A percentile compares a stretch with the other conserved stretches of the same genome.
phyloP scores from a whole-genome alignment of 192 early-diverging fungal genomes.

The Coemansia sp. region DNA sequence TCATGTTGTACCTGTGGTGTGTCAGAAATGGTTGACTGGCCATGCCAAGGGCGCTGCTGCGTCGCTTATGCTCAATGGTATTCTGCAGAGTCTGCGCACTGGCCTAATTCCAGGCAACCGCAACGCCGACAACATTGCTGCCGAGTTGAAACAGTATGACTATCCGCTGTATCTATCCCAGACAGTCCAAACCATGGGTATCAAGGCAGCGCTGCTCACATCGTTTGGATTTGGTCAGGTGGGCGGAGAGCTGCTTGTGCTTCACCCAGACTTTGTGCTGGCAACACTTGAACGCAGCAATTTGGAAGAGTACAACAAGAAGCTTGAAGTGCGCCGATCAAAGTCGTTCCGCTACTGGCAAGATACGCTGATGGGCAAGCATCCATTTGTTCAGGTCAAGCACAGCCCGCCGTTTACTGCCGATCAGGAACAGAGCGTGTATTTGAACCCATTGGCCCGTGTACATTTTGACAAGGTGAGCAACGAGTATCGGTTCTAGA shows the following conservation, averaged over 20 bases:
- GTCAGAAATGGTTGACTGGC: conserved; percentile 91
- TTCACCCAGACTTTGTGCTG: conserved; percentile 68
- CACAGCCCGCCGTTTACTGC: conserved; percentile 16
- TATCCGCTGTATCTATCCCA: conserved; percentile 77
- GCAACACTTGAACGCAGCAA: conserved; percentile 13
- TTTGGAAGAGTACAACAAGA: conserved; percentile 21
- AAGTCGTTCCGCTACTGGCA: conserved; percentile 25
- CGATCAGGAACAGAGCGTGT: conserved; percentile 24
- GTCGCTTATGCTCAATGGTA: conserved; percentile 91
- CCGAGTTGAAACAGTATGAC: conserved; percentile 69
- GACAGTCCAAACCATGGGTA: conserved; percentile 63
- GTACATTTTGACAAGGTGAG: conserved; percentile 14
- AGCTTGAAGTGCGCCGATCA: conserved; percentile 2
- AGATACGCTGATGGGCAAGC: conserved; percentile 32
- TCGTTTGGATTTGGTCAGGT: conserved; percentile 73
- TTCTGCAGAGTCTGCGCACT: conserved; percentile 77
- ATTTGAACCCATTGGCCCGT: conserved; percentile 19
- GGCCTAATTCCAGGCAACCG: conserved; percentile 90
- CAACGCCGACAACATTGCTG: conserved; percentile 58
- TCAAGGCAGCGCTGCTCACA: conserved; percentile 65
- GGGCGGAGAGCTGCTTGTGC: conserved; percentile 63
- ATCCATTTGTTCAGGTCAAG: conserved; percentile 38
- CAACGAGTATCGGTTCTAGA: conserved; percentile 17
- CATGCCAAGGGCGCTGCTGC: conserved; percentile 90
- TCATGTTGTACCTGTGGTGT: conserved; percentile 75